These are phyloP conservation scores for Saksenaea oblongispora DNA, from an alignment of 371 early-diverging fungal species.

Conservation along the genomic window DNA sequence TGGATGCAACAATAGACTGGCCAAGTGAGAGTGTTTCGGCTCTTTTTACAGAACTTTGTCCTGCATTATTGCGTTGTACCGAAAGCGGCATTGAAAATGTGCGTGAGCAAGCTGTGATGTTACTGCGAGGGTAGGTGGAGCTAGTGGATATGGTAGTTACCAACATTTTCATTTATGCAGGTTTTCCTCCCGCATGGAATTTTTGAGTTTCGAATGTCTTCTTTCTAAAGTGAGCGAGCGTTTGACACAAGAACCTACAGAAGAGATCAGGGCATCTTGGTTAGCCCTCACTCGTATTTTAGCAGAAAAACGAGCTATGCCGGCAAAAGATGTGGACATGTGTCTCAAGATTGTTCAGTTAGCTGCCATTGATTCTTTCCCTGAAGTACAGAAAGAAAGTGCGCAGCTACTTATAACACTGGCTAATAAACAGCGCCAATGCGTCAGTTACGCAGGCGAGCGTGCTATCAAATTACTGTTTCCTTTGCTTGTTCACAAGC, in stretches of 20 bases:
- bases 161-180: background rate
- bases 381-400: constrained; percentile 29
- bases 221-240: background rate
- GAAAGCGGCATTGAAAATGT: constrained; percentile 29
- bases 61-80: constrained; percentile 5
- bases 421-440: constrained; percentile 12
- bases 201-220: background rate
- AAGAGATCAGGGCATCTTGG: constrained; percentile 31
- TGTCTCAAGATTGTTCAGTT: constrained; percentile 17
- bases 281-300: constrained; percentile 7
- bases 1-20: background rate
- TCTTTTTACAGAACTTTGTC: background rate
- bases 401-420: constrained; percentile 13
- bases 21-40: background rate
- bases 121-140: constrained; percentile 16
- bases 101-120: constrained; percentile 23
- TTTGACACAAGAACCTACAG: constrained; percentile 19
- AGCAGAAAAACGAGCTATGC: background rate
- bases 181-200: background rate
- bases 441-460: constrained; percentile 30
- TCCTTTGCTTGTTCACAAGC: constrained; percentile 26
- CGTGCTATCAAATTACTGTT: constrained; percentile 15
- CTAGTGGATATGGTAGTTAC: background rate
- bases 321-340: constrained; percentile 1
- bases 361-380: constrained; percentile 21